phyloP scores from a whole-genome alignment of 2,329 filamentous ascomycete genomes.

The Intubia oerlemansii region DNA sequence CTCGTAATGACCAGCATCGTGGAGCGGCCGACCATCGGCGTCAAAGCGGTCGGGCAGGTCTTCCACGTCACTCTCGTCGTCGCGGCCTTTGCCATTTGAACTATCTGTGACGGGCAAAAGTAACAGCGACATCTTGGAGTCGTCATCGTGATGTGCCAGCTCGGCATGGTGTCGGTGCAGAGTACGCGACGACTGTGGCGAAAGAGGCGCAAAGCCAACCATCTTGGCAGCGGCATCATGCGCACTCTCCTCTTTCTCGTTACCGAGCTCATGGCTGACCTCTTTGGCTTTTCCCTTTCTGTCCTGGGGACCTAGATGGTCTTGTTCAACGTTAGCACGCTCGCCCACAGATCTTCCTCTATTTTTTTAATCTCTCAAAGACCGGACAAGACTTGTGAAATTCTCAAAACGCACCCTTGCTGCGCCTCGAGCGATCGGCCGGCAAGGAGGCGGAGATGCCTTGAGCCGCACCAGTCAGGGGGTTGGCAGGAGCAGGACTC shows the following conservation, averaged over 20 bases:
- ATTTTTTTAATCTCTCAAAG: too few species aligned
- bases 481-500: constrained; percentile 7
- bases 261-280: too few species aligned
- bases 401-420: constrained; percentile 8
- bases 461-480: constrained; percentile 1
- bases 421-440: constrained; percentile 1
- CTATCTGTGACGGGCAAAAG: too few species aligned
- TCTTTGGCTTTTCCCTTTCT: too few species aligned
- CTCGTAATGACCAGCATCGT: constrained; percentile 7
- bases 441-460: constrained; percentile 1
- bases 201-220: constrained; percentile 26
- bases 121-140: too few species aligned
- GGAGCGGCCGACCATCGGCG: constrained; percentile 18
- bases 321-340: too few species aligned
- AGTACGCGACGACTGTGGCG: constrained; percentile 24
- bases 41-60: constrained; percentile 26
- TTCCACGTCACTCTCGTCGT: constrained; percentile 17
- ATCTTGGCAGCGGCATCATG: constrained; percentile 14
- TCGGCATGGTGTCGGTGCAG: constrained; percentile 19
- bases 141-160: neutral
- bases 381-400: too few species aligned
- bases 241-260: too few species aligned
- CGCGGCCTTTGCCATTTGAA: too few species aligned
- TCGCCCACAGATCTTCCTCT: too few species aligned
- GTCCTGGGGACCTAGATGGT: too few species aligned